Evolutionary conservation across 805 yeast species (phyloP), one percentile per base, ranked within the genome.

Genomic region (Pichia heedii): DNA sequence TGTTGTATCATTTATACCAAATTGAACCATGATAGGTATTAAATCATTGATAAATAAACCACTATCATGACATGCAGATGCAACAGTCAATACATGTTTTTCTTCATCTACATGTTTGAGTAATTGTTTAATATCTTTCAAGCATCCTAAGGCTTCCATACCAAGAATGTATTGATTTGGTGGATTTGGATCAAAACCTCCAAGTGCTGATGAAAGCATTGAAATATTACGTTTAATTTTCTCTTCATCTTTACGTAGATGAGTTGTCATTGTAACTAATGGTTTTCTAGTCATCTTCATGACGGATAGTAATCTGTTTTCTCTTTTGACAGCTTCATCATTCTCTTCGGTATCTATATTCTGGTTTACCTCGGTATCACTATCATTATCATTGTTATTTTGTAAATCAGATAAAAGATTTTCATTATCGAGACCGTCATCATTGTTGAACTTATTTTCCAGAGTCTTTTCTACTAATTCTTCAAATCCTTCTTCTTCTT

Each of bases 51-150:
- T 58, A 6, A 90, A 81, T 11, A 93, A 67, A 1, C 83, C 82
- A 13, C 84, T 77, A 42, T 84, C 90, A 5, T 87, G 84, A 49
- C 94, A 81, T 1, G 96, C 95, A 40, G 84, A 70, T 0, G 96
- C 95, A 5, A 90, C 96, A 47, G 82, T 87, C 70, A 79, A 81
- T 15, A 80, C 69, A 42, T 76, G 70, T 41, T 76, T 71, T 36
- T 71, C 71, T 44, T 85, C 93, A 60, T 90, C 97, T 37, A 85
- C 89, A 1, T 82, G 70, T 51, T 77, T 79, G 42, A 93, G 73
- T 96, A 97, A 90, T 52, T 84, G 71, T 58, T 86, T 87, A 48
- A 93, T 62, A 62, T 93, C 98, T 52, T 84, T 81, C 27, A 93
- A 63, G 62, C 97, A 87, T 0, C 88, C 88, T 43, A 76, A 60